Evolutionary conservation across 495 filamentous ascomycete genomes (phyloP), one percentile per base, ranked within the genome.

Genomic region (Xylaria telfairii): DNA sequence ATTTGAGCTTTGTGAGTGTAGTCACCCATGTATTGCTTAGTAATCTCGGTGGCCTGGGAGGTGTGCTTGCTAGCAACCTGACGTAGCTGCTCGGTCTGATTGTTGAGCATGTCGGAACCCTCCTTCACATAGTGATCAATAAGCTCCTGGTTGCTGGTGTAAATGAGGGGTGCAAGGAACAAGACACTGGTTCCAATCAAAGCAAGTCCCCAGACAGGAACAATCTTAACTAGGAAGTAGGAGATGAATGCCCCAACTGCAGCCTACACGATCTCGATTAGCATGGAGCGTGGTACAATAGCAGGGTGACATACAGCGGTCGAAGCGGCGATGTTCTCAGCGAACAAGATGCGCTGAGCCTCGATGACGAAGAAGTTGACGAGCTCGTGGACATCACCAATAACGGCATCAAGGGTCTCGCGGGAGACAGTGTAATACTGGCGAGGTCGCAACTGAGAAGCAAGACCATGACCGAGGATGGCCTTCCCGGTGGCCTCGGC

Each of bases 321-420:
- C 2, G 96, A 97, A 73, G 89, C 90, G 67, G 88, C 84, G 61
- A 97, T 85, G 77, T 98, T 98, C 89, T 99, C 96, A 63, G 91
- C 96, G 74, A 97, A 99, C 65, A 98, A 74, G 75, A 99, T 88
- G 70, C 96, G 90, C 87, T 99, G 96, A 79, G 93, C 90, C 83
- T 99, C 96, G 72, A 99, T 94, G 73, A 97, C 87, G 83, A 98
- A 94, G 84, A 99, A 99, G 87, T 99, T 97, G 82, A 95, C 83
- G 60, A 99, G 85, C 81, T 98, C 94, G 79, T 95, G 92, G 39
- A 95, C 78, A 77, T 98, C 96, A 72, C 93, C 94, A 64, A 94
- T 85, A 19, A 93, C 76, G 65, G 86, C 83, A 74, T 98, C 93
- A 17, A 97, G 83, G 10, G 92, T 93, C 73, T 96, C 93, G 74